A percentile compares a stretch with the other conserved stretches of the same genome.
phyloP scores from a whole-genome alignment of 768 basidiomycete genomes.

The Kwoniella dejecticola region DNA sequence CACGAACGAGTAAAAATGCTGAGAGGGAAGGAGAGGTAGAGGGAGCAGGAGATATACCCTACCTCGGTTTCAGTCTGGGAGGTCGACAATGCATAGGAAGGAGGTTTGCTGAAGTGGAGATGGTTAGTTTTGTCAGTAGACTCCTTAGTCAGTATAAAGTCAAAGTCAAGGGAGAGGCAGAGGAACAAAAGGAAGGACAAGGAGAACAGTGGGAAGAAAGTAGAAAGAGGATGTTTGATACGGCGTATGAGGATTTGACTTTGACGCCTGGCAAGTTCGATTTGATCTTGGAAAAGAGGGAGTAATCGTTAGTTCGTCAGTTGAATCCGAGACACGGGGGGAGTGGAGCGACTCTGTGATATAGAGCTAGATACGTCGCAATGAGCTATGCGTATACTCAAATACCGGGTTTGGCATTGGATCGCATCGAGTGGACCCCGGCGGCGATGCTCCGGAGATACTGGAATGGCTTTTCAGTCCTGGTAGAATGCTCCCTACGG shows the following conservation, averaged over 20 bases:
- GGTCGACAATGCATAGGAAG: slow-evolving; percentile 34
- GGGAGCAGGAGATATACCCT: too few relatives aligned
- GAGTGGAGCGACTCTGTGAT: too few relatives aligned
- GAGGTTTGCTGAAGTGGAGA: slow-evolving; percentile 39
- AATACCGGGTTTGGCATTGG: too few relatives aligned
- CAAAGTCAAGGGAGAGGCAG: neutral
- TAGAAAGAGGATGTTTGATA: slow-evolving; percentile 30
- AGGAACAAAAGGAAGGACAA: slow-evolving; percentile 17
- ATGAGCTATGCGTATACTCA: too few relatives aligned
- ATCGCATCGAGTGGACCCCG: too few relatives aligned
- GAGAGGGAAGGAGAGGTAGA: neutral
- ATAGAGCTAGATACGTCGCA: too few relatives aligned
- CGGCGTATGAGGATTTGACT: slow-evolving; percentile 30
- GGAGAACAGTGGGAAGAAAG: slow-evolving; percentile 28
- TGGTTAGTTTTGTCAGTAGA: slow-evolving; percentile 22
- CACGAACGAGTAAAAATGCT: neutral
- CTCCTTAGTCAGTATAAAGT: slow-evolving; percentile 22
- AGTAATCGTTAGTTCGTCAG: too few relatives aligned
- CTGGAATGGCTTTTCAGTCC: too few relatives aligned
- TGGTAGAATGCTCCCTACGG: too few relatives aligned
- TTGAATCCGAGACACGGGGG: too few relatives aligned
- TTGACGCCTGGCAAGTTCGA: slow-evolving; percentile 36
- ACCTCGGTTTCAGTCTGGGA: slow-evolving; percentile 27
- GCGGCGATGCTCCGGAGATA: too few relatives aligned
- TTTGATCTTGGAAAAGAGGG: slow-evolving; percentile 26